Base-by-base conservation (phyloP, 208 protist species). In the Trypanosoma melophagium region DNA sequence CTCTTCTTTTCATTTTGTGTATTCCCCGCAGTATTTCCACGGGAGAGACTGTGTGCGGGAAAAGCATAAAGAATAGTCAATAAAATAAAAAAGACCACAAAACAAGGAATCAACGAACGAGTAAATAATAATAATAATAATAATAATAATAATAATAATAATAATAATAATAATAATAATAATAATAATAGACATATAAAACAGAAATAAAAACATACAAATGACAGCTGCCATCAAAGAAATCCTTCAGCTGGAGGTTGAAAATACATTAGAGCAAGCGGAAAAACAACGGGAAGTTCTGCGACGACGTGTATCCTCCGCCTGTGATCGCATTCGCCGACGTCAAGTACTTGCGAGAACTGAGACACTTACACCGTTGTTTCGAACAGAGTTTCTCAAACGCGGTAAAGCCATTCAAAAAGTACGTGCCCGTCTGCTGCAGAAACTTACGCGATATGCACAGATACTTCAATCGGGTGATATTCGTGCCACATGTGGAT, bases 391-490 rank as follows among this genome's bases (percentile, higher is more conserved):
- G 14, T 56, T 82, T 10, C 45, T 85, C 35, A 62, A 56, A 8
- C 64, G 63, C 17, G 79, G 67, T 1, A 25, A 56, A 13, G 61
- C 62, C 16, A 56, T 88, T 52, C 83, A 88, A 45, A 69, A 72
- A 9, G 62, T 58, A 19, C 83, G 83, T 16, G 61, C 45, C 16
- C 55, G 69, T 12, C 42, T 85, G 19, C 64, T 83, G 28, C 69
- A 80, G 60, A 69, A 66, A 25, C 68, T 88, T 9, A 77, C 76
- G 57, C 66, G 56, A 8, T 64, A 69, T 17, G 70, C 65, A 21
- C 7, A 19, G 24, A 21, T 64, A 17, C 24, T 74, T 0, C 21
- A 50, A 38, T 21, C 44, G 19, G 62, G 50, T 22, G 60, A 66
- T 19, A 28, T 72, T 17, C 38, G 47, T 5, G 31, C 58, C 19